Evolutionary conservation across 306 rosid species (phyloP).

Genomic region (Cucumis sativus): DNA sequence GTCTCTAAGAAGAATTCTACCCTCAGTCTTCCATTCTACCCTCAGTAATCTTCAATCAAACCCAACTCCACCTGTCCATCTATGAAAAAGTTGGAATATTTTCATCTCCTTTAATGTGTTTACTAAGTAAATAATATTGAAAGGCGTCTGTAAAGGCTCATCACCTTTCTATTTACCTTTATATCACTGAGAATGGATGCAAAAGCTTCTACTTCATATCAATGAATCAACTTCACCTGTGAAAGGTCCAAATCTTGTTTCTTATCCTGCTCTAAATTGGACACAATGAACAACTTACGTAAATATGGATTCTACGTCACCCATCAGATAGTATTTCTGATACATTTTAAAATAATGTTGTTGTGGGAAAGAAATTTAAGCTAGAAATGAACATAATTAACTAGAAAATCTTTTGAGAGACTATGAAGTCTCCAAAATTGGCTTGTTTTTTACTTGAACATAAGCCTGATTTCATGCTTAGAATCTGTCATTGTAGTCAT

Average conservation of each 20-base stretch:
- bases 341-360: not conserved
- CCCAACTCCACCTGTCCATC: no score
- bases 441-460: not conserved
- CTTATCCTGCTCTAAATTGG: not conserved
- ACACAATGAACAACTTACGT: not conserved
- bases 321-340: not conserved
- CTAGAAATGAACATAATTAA: not conserved
- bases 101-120: not conserved
- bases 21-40: no score
- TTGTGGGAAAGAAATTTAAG: no score
- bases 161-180: not conserved
- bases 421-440: not conserved
- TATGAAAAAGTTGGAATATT: no score
- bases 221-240: not conserved
- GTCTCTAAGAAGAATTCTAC: no score
- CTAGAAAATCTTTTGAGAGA: not conserved
- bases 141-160: no score
- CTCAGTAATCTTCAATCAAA: no score
- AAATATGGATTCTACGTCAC: not conserved
- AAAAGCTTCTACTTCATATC: not conserved
- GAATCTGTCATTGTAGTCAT: not conserved
- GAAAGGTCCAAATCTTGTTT: not conserved
- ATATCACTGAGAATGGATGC: not conserved
- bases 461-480: not conserved
- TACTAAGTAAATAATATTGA: not conserved